Percentiles rank a stretch among this genome's conserved stretches.
These are phyloP conservation scores for Neoscytalidium dimidiatum DNA, from an alignment of 2,329 filamentous ascomycete genomes.

Conservation along the genomic window DNA sequence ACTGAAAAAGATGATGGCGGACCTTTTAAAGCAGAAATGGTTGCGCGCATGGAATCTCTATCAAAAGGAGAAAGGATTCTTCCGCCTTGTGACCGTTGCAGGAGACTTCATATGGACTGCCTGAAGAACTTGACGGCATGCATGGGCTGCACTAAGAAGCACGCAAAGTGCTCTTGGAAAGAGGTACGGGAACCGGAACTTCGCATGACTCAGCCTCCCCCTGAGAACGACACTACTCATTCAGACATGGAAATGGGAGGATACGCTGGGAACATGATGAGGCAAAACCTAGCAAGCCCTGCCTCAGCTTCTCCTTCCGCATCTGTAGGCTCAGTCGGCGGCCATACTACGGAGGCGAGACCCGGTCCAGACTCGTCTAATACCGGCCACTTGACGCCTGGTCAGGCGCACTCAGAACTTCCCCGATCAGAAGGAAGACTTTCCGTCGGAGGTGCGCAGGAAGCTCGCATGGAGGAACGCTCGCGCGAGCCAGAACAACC, in stretches of 20 bases:
- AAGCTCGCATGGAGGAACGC: constrained; percentile 4
- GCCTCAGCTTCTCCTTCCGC: constrained; percentile 6
- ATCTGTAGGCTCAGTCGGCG: constrained; percentile 8
- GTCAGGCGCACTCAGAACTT: constrained; percentile 5
- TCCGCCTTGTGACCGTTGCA: constrained; percentile 84
- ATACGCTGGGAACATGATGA: constrained; percentile 2
- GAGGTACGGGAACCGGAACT: constrained; percentile 75
- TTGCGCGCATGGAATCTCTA: constrained; percentile 73
- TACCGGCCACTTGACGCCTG: constrained; percentile 7
- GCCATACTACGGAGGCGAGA: constrained; percentile 8
- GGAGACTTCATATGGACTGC: constrained; percentile 77
- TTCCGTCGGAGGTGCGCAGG: neutral
- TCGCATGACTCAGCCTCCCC: constrained; percentile 19
- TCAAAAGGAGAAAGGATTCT: constrained; percentile 71
- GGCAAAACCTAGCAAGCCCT: constrained; percentile 12
- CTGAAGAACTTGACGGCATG: constrained; percentile 86
- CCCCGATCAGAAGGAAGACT: neutral
- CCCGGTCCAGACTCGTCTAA: constrained; percentile 3
- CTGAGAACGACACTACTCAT: constrained; percentile 8
- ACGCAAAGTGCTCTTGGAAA: constrained; percentile 85
- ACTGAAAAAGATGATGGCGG: constrained; percentile 58
- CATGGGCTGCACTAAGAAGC: constrained; percentile 85
- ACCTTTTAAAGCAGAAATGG: constrained; percentile 66
- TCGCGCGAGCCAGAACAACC: neutral
- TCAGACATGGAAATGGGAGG: constrained; percentile 18